Percentiles rank a stretch among this genome's conserved stretches.
These are phyloP conservation scores for Phytophthora citricola DNA, from an alignment of 352 stramenopile genomes.

Conservation along the genomic window DNA sequence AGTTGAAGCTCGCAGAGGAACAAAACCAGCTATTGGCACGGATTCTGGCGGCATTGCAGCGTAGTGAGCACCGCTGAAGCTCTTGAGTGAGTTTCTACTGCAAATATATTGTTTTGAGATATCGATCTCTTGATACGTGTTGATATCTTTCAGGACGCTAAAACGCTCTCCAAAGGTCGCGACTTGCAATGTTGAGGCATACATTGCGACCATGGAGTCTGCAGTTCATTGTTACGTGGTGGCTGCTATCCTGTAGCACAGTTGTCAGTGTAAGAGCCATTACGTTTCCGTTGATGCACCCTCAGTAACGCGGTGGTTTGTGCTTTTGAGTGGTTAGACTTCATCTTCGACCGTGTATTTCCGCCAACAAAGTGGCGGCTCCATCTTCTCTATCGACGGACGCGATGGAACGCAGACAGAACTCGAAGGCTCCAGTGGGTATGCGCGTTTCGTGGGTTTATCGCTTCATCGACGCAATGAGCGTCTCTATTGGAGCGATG, in stretches of 20 bases:
- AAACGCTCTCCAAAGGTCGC: background rate
- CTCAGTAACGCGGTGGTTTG: background rate
- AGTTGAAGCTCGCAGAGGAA: slow-evolving; percentile 16
- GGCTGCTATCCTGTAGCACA: slow-evolving; percentile 3
- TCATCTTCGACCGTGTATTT: slow-evolving; percentile 71
- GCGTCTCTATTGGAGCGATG: slow-evolving; percentile 70
- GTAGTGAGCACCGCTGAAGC: background rate
- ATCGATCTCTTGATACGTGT: background rate
- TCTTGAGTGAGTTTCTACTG: background rate
- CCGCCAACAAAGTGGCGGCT: slow-evolving; percentile 51
- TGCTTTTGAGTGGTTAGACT: slow-evolving; percentile 7
- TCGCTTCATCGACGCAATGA: slow-evolving; percentile 42
- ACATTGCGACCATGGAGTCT: slow-evolving; percentile 1
- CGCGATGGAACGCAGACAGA: slow-evolving; percentile 42
- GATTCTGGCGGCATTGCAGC: slow-evolving; percentile 16
- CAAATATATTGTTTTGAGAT: background rate
- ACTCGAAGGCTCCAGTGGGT: slow-evolving; percentile 43
- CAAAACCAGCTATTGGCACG: slow-evolving; percentile 28
- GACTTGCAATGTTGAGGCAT: too few relatives aligned
- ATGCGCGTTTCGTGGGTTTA: slow-evolving; percentile 56
- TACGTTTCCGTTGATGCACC: background rate
- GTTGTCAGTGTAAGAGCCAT: slow-evolving; percentile 1
- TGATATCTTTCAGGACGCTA: background rate
- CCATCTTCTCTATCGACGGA: slow-evolving; percentile 64
- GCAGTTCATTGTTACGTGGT: slow-evolving; percentile 3